phyloP scores from a whole-genome alignment of 2,329 filamentous ascomycete species.

The Capronia americana region DNA sequence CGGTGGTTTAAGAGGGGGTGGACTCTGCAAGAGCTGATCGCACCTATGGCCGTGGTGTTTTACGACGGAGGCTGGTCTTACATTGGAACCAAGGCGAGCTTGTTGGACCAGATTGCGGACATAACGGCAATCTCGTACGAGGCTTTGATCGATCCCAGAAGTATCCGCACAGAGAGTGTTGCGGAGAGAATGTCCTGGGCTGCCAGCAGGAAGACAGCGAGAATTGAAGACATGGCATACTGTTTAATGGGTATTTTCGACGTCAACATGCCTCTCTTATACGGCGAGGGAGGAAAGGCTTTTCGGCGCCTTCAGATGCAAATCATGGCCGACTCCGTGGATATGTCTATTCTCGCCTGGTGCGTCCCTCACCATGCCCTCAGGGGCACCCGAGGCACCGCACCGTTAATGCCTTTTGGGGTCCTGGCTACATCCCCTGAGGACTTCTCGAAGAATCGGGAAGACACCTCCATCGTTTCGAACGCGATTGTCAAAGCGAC shows the following conservation, averaged over 20 bases:
- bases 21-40: background rate
- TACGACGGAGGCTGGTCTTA: background rate
- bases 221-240: constrained; percentile 53
- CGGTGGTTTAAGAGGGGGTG: background rate
- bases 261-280: constrained; percentile 54
- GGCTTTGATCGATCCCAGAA: background rate
- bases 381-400: background rate
- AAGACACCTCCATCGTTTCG: background rate
- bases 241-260: constrained; percentile 54
- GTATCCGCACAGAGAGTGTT: background rate
- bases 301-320: constrained; percentile 37
- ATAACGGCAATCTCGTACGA: background rate
- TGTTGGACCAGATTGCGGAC: background rate
- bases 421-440: background rate
- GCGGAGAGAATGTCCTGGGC: constrained; percentile 47
- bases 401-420: background rate
- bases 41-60: background rate
- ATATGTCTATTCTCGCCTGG: constrained; percentile 32
- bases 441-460: background rate
- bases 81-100: background rate
- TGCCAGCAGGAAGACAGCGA: constrained; percentile 44
- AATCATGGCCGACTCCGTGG: constrained; percentile 32
- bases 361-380: background rate
- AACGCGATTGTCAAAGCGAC: too few species aligned
- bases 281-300: constrained; percentile 47